These are phyloP conservation scores for Botrytis byssoidea DNA, from an alignment of 2,329 filamentous ascomycete genomes.

Conservation along the genomic window DNA sequence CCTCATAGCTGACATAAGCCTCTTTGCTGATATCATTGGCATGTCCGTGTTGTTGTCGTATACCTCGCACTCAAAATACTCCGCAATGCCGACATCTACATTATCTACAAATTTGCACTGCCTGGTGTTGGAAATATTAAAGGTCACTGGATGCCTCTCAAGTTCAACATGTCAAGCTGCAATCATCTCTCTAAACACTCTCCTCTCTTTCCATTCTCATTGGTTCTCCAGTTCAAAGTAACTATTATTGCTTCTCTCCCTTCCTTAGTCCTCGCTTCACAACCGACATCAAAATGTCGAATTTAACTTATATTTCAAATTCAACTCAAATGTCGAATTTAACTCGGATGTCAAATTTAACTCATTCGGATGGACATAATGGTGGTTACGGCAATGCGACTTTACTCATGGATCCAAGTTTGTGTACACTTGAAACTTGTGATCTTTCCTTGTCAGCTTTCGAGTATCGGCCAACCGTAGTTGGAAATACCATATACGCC, in stretches of 20 bases:
- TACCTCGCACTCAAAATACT: background rate
- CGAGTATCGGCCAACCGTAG: constrained; percentile 58
- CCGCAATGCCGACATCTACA: background rate
- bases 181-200: background rate
- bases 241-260: no score
- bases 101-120: background rate
- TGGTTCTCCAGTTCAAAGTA: background rate
- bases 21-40: background rate
- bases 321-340: constrained; percentile 23
- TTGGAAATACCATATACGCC: constrained; percentile 55
- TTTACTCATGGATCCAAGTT: constrained; percentile 25
- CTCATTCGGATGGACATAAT: constrained; percentile 23
- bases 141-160: background rate
- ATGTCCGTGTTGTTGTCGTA: constrained; percentile 5
- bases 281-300: background rate
- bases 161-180: background rate
- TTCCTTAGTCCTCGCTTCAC: background rate
- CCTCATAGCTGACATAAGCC: background rate
- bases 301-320: constrained; percentile 20
- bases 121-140: constrained; percentile 7
- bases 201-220: background rate
- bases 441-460: constrained; percentile 53
- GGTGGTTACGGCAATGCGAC: constrained; percentile 32
- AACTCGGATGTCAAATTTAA: constrained; percentile 26
- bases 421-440: constrained; percentile 40